Evolutionary conservation across 768 basidiomycete genomes (phyloP), one percentile per base, ranked within the genome.

Genomic region (Auricularia cornea): DNA sequence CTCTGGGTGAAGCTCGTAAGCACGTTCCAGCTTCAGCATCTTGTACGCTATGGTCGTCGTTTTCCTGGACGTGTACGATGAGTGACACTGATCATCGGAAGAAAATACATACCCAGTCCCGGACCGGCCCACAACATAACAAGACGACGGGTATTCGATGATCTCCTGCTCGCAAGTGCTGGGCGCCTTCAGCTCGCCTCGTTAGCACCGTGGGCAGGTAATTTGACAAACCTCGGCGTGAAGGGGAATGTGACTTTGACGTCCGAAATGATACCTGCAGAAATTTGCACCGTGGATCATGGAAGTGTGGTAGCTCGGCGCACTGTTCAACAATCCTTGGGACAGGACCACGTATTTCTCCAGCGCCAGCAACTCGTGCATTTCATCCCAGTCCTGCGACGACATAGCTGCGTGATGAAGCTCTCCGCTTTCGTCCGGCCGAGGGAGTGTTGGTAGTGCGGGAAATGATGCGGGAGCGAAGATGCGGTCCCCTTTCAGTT

Each of bases 121-220:
- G 74, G 89, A 92, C 67, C 94, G 91, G 64, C 96, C 96, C 70
- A 98, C 98, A 78, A 90, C 92, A 73, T 90, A 92, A 64, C 88
- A 88, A 0, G 87, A 87, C 3, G 79, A 74, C 0, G 75, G 74
- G 66, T 87, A 81, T 52, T 87, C 81, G 20, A 87, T 80, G 14
- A 89, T 85, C 65, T 73, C 75, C 67, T 79, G 78, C 67, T 88
- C 84, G 59, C 78, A 74, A 0, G 79, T 67, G 3, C 79, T 80
- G 59, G 20, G 54, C 26, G 23, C 12, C 51, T n/a, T n/a, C n/a
- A n/a, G n/a, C n/a, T n/a, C n/a, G n/a, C n/a, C n/a, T n/a, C n/a
- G n/a, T n/a, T n/a, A n/a, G n/a, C n/a, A n/a, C n/a, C n/a, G n/a
- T n/a, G n/a, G n/a, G n/a, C n/a, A n/a, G n/a, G n/a, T n/a, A 28